These are phyloP conservation scores for Bipolaris sorokiniana DNA, from an alignment of 2,329 filamentous ascomycete species.

Conservation along the genomic window DNA sequence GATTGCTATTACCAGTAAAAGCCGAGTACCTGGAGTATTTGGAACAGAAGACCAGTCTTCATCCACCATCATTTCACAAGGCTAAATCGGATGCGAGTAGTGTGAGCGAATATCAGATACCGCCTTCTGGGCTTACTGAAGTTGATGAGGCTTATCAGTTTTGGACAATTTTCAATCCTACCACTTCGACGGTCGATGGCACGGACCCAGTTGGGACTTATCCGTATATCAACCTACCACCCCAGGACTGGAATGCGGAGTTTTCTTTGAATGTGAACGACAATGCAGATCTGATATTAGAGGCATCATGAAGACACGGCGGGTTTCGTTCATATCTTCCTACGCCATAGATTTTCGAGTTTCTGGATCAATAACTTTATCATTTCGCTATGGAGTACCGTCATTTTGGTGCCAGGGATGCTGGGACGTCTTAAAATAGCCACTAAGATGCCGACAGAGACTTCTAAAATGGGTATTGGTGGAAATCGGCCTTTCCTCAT, in stretches of 20 bases:
- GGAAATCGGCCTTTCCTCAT: not conserved
- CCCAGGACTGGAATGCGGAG: constrained; percentile 43
- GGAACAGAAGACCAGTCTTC: constrained; percentile 34
- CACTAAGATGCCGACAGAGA: not conserved
- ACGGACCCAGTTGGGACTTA: constrained; percentile 28
- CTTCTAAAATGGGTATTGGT: not conserved
- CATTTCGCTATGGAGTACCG: not conserved
- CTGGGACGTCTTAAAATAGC: not conserved
- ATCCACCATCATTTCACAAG: constrained; percentile 16
- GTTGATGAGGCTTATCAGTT: constrained; percentile 38
- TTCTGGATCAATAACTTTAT: not conserved
- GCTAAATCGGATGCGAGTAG: constrained; percentile 12
- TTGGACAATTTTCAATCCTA: constrained; percentile 41
- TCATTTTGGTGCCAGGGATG: not conserved
- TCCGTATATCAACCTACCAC: constrained; percentile 31
- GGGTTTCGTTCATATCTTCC: not conserved
- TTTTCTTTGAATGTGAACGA: constrained; percentile 40
- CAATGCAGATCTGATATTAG: constrained; percentile 25
- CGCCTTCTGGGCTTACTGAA: constrained; percentile 17
- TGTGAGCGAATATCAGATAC: constrained; percentile 22
- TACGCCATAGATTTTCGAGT: not conserved
- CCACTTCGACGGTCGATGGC: constrained; percentile 31
- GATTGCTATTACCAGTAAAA: constrained; percentile 38
- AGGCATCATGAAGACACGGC: constrained; percentile 10
- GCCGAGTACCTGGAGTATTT: constrained; percentile 45